Percentiles rank a stretch among this genome's conserved stretches.
These are phyloP conservation scores for Emergomyces orientalis DNA, from an alignment of 2,329 filamentous ascomycete species.

Conservation along the genomic window DNA sequence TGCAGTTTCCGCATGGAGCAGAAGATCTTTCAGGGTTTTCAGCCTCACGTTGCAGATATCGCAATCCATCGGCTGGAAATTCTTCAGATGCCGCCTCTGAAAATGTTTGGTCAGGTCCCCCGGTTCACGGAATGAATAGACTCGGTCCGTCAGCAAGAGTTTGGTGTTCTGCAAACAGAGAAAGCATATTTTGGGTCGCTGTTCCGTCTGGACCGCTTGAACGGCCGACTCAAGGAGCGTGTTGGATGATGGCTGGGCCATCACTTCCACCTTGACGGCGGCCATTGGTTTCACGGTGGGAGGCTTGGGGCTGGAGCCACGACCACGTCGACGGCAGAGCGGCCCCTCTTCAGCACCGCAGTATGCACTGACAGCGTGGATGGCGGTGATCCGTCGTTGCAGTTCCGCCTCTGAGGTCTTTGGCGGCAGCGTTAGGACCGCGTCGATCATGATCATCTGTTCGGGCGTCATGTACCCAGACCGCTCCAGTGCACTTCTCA, in stretches of 20 bases:
- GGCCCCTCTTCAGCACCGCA: not conserved
- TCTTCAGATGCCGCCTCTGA: not conserved
- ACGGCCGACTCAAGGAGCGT: not conserved
- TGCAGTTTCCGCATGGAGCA: not conserved
- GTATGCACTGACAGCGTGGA: conserved; percentile 2
- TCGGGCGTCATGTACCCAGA: not conserved
- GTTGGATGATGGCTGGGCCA: not conserved
- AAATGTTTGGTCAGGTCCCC: not conserved
- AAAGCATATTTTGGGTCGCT: not conserved
- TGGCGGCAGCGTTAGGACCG: not conserved
- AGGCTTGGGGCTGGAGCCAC: not conserved
- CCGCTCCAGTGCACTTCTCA: not conserved
- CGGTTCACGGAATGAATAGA: not conserved
- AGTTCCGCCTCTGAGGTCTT: not conserved
- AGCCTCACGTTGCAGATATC: not conserved
- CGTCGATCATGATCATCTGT: not conserved
- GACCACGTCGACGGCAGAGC: not conserved
- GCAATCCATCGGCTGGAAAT: not conserved
- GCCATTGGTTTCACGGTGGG: not conserved
- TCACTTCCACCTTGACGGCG: not conserved
- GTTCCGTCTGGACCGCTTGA: not conserved
- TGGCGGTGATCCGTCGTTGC: not conserved
- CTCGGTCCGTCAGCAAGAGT: not conserved
- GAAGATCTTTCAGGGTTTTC: not conserved
- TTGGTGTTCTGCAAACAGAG: not conserved